Conservation (phyloP, 345 rosid genomes). For the Noccaea bulbosa region DNA sequence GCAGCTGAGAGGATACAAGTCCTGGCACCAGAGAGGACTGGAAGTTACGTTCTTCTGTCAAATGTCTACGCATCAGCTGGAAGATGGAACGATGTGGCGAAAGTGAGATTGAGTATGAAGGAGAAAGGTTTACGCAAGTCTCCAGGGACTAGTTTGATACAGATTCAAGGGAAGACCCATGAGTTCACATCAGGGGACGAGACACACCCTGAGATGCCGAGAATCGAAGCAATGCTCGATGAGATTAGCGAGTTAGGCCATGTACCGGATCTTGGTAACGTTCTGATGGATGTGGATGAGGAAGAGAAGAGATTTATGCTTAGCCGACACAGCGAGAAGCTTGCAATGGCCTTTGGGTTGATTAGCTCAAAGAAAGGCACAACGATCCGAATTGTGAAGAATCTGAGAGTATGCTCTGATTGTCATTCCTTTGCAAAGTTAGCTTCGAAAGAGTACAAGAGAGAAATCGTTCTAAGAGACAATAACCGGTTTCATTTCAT, state of each 20-base stretch:
- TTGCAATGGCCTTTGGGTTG: constrained; percentile 63
- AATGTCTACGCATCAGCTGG: constrained; percentile 65
- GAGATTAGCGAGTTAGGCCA: constrained; percentile 54
- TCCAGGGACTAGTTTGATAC: constrained; percentile 60
- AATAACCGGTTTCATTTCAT: constrained; percentile 66
- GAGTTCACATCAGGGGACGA: constrained; percentile 68
- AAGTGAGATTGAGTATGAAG: constrained; percentile 61
- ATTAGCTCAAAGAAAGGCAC: constrained; percentile 51
- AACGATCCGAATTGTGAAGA: constrained; percentile 57
- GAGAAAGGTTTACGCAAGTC: constrained; percentile 57
- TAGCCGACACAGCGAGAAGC: constrained; percentile 66
- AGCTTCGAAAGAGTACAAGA: constrained; percentile 49
- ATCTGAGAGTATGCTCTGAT: constrained; percentile 64
- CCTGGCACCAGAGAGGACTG: constrained; percentile 50
- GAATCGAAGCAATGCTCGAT: constrained; percentile 51
- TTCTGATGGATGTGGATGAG: constrained; percentile 64
- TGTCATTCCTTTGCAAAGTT: constrained; percentile 62
- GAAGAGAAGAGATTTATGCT: constrained; percentile 54
- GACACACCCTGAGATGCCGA: constrained; percentile 56
- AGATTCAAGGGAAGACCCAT: constrained; percentile 48
- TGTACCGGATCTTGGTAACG: constrained; percentile 58
- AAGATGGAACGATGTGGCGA: constrained; percentile 61
- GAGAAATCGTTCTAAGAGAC: constrained; percentile 60
- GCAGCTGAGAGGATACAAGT: constrained; percentile 55
- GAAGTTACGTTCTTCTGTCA: constrained; percentile 58